phyloP scores from a whole-genome alignment of 2,329 filamentous ascomycete genomes.

The Colletotrichum higginsianum region DNA sequence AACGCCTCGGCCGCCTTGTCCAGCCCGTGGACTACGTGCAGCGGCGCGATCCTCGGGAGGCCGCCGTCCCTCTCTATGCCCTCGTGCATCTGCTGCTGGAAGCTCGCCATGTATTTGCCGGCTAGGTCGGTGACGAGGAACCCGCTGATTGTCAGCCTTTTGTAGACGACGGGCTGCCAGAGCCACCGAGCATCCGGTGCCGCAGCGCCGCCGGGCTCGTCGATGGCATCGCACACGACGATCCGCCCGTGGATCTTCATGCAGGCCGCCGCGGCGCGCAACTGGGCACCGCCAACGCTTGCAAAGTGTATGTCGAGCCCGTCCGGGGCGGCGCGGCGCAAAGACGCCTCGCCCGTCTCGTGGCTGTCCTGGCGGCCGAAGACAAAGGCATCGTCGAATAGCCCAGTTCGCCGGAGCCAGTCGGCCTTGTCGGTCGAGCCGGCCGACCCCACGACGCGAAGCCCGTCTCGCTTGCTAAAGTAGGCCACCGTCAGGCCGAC shows the following conservation, averaged over 20 bases:
- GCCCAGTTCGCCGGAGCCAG: slow-evolving; percentile 78
- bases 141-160: neutral
- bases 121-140: neutral
- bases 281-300: slow-evolving; percentile 82
- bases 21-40: neutral
- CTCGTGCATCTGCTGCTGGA: neutral
- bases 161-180: neutral
- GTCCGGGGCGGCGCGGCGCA: slow-evolving; percentile 77
- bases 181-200: neutral
- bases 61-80: neutral
- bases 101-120: neutral
- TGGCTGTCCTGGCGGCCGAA: slow-evolving; percentile 77
- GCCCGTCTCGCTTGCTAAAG: slow-evolving; percentile 81
- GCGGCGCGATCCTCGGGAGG: neutral
- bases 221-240: slow-evolving; percentile 9
- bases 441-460: slow-evolving; percentile 83
- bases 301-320: slow-evolving; percentile 88
- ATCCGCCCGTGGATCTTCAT: slow-evolving; percentile 14
- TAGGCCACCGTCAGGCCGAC: slow-evolving; percentile 84
- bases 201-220: neutral
- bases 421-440: slow-evolving; percentile 83
- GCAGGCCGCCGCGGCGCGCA: slow-evolving; percentile 4
- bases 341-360: slow-evolving; percentile 75
- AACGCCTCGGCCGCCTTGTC: neutral
- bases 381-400: slow-evolving; percentile 73